Conservation (phyloP, 352 stramenopile species). For the Phytopythium boreale region DNA sequence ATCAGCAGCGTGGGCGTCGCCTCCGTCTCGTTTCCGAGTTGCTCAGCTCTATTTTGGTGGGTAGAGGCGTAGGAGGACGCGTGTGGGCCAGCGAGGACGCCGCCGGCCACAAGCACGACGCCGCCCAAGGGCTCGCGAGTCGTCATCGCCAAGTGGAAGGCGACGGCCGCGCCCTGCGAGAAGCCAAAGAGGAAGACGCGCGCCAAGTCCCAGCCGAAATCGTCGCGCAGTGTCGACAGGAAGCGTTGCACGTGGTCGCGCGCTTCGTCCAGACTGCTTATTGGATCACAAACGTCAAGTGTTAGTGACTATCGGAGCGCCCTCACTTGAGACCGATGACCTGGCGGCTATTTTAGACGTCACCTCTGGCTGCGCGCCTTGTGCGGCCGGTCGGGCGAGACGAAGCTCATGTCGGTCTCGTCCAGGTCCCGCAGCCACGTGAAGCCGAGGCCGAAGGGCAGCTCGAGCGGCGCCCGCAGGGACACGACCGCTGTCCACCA, state of each 20-base stretch:
- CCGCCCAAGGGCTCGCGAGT: slow-evolving; percentile 36
- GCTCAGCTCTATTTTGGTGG: too few relatives aligned
- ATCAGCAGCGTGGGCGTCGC: slow-evolving; percentile 49
- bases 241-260: slow-evolving; percentile 42
- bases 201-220: slow-evolving; percentile 47
- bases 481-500: slow-evolving; percentile 33
- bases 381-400: slow-evolving; percentile 31
- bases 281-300: background rate
- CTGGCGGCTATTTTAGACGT: too few relatives aligned
- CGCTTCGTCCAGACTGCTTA: slow-evolving; percentile 35
- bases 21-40: slow-evolving; percentile 9
- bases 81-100: slow-evolving; percentile 34
- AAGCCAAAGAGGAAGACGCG: slow-evolving; percentile 65
- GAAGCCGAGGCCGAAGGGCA: slow-evolving; percentile 53
- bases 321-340: too few relatives aligned
- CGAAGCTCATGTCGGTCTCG: slow-evolving; percentile 24
- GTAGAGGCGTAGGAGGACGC: background rate
- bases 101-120: slow-evolving; percentile 49
- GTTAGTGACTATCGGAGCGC: background rate
- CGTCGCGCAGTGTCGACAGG: slow-evolving; percentile 38
- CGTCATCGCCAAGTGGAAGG: slow-evolving; percentile 53
- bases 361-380: slow-evolving; percentile 41
- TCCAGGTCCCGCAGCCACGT: slow-evolving; percentile 63
- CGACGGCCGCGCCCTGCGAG: slow-evolving; percentile 61
- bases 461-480: slow-evolving; percentile 43